Conservation (phyloP, 2,329 filamentous ascomycete species). For the Akanthomyces dipterigenus region DNA sequence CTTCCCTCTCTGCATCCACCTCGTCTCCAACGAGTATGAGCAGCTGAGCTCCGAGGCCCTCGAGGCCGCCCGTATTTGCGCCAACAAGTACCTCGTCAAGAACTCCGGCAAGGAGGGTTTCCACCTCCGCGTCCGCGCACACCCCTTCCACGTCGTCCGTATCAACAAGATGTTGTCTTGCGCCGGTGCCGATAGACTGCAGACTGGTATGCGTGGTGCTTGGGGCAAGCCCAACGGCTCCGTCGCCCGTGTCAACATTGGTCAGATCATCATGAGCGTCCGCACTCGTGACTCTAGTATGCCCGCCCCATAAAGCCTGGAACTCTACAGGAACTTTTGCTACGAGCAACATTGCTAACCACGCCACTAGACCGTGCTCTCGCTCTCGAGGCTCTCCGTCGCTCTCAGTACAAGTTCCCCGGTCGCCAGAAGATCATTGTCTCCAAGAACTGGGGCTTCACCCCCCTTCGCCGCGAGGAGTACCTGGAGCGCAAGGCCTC, state of each 20-base stretch:
- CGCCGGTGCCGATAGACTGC: slow-evolving; percentile 99
- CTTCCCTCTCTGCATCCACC: slow-evolving; percentile 98
- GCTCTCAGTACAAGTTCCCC: slow-evolving; percentile 99
- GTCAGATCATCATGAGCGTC: slow-evolving; percentile 96
- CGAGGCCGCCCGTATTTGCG: slow-evolving; percentile 99
- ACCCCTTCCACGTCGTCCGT: slow-evolving; percentile 99
- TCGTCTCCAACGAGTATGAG: slow-evolving; percentile 99
- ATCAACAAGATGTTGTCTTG: slow-evolving; percentile 99
- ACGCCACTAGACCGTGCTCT: slow-evolving; percentile 64
- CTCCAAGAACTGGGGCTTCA: slow-evolving; percentile 99
- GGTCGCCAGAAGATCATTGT: slow-evolving; percentile 99
- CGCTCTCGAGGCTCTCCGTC: slow-evolving; percentile 97
- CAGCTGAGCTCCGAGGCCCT: slow-evolving; percentile 99
- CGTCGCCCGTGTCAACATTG: slow-evolving; percentile 99
- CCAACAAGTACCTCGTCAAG: slow-evolving; percentile 94
- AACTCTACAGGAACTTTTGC: no score
- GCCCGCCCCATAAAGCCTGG: slow-evolving; percentile 26
- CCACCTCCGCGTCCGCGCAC: slow-evolving; percentile 75
- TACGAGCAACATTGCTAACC: neutral
- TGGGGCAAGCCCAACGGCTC: slow-evolving; percentile 99
- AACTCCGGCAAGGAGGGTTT: slow-evolving; percentile 65
- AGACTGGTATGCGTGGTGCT: slow-evolving; percentile 99
- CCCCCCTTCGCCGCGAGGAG: slow-evolving; percentile 92
- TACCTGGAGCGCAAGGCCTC: slow-evolving; percentile 93
- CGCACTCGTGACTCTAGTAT: slow-evolving; percentile 89